Evolutionary conservation across 2,329 filamentous ascomycete species (phyloP).

Genomic region (Fusarium anguioides): DNA sequence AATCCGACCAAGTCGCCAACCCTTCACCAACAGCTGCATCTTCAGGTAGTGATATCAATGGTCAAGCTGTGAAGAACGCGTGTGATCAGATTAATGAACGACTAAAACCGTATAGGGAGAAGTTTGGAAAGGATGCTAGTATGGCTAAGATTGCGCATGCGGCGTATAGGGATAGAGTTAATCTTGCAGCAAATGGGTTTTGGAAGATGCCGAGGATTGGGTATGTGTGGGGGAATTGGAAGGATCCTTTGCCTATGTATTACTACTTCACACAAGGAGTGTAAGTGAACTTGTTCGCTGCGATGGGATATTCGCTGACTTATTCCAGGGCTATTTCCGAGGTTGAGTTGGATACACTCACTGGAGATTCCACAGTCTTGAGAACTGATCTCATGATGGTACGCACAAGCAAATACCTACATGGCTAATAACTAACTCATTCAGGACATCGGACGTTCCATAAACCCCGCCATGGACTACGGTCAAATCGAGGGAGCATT

Average conservation of each 20-base stretch:
- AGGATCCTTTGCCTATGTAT: slow-evolving; percentile 83
- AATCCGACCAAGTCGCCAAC: neutral
- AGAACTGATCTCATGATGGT: slow-evolving; percentile 7
- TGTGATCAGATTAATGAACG: neutral
- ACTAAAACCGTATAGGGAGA: neutral
- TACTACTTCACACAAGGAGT: slow-evolving; percentile 8
- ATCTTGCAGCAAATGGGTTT: slow-evolving; percentile 88
- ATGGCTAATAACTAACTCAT: neutral
- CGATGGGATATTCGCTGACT: rapidly evolving
- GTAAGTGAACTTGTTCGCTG: neutral
- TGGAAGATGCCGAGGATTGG: slow-evolving; percentile 94
- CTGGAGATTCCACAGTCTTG: neutral
- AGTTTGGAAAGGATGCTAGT: neutral
- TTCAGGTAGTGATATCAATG: neutral
- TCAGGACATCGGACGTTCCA: neutral
- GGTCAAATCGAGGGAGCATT: neutral
- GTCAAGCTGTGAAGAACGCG: neutral
- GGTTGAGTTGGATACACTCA: neutral
- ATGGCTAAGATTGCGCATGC: slow-evolving; percentile 4
- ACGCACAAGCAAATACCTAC: rapidly evolving
- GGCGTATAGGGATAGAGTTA: slow-evolving; percentile 73
- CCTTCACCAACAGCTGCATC: neutral
- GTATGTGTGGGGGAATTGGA: slow-evolving; percentile 86
- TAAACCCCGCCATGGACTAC: slow-evolving; percentile 6
- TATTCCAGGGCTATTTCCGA: neutral